Evolutionary conservation across 805 yeast species (phyloP), one percentile per base, ranked within the genome.

Genomic region (Cyberlindnera japonica): DNA sequence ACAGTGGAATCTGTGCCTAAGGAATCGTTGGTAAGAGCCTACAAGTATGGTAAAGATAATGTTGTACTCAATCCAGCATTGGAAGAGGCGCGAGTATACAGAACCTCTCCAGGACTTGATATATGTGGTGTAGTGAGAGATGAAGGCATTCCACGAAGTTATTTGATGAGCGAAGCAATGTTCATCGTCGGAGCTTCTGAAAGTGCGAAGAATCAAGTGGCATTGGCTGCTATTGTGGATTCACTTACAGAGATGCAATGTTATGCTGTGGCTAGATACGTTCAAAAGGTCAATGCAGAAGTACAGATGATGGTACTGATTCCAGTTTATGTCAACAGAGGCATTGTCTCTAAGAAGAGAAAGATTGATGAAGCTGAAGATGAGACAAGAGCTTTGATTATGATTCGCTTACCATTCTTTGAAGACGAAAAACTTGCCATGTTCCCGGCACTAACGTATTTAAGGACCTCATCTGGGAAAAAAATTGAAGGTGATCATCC

Each of bases 361-460:
- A 42, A 51, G 6, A 41, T 43, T 5, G 62, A 53, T 14, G 46
- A 45, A 6, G 57, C 48, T n/a, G 45, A 31, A 3, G 40, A 38
- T 7, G 53, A 56, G 12, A 43, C 56, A 15, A 65, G 73, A 43
- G 69, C 71, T 0, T 68, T 86, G 39, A 61, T 73, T 1, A 55
- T 80, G 47, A 69, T 71, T 11, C 64, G 80, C 33, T 55, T 88
- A 11, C 93, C 96, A 2, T 85, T 75, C 58, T 72, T 74, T 31
- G 95, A 86, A 48, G 96, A 89, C 57, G 83, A 79, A 47, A 75
- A 76, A 49, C 66, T 78, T 13, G 77, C 89, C 3, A 68, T 67
- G 18, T 75, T 83, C 49, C 65, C 69, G 6, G 55, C 57, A 27
- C 47, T 77, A 19, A 53, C 59, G 9, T 58, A 65, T 4, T 43